Evolutionary conservation across 768 basidiomycete species (phyloP).

Genomic region (Cyclocybe aegerita): DNA sequence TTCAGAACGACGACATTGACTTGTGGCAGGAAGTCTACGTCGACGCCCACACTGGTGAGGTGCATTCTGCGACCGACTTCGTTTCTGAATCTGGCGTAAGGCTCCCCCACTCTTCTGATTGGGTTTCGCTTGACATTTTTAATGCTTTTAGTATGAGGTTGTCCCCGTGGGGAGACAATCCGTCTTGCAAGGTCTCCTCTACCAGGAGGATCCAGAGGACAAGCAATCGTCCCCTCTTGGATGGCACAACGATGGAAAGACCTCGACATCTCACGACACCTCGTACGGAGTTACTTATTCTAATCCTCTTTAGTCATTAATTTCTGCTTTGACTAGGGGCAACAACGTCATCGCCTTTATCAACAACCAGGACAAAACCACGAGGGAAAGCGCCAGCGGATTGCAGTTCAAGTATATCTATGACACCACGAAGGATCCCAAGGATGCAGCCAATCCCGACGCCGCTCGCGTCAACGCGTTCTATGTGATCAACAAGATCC

Average conservation of each 20-base stretch:
- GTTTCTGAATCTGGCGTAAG: constrained; percentile 41
- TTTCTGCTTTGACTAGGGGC: constrained; percentile 12
- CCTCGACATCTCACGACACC: no score
- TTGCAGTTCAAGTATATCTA: constrained; percentile 39
- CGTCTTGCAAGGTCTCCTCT: constrained; percentile 39
- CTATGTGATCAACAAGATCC: constrained; percentile 59
- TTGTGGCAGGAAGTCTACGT: constrained; percentile 60
- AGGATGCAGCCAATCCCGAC: constrained; percentile 40
- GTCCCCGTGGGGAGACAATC: constrained; percentile 43
- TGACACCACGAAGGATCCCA: constrained; percentile 32
- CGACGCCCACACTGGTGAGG: constrained; percentile 50
- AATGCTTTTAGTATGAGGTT: constrained; percentile 29
- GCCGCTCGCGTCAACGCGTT: constrained; percentile 55
- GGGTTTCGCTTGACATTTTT: neutral
- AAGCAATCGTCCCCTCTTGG: constrained; percentile 46
- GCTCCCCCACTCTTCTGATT: neutral
- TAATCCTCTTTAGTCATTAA: no score
- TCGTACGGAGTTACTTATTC: no score
- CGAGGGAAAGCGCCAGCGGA: constrained; percentile 34
- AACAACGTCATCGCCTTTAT: constrained; percentile 35
- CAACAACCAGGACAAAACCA: constrained; percentile 20
- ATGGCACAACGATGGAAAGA: constrained; percentile 28
- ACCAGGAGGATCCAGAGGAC: constrained; percentile 47
- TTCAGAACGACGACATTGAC: constrained; percentile 31
- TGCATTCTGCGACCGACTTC: constrained; percentile 54